phyloP scores from a whole-genome alignment of 2,329 filamentous ascomycete genomes.

The Curvularia lunata region DNA sequence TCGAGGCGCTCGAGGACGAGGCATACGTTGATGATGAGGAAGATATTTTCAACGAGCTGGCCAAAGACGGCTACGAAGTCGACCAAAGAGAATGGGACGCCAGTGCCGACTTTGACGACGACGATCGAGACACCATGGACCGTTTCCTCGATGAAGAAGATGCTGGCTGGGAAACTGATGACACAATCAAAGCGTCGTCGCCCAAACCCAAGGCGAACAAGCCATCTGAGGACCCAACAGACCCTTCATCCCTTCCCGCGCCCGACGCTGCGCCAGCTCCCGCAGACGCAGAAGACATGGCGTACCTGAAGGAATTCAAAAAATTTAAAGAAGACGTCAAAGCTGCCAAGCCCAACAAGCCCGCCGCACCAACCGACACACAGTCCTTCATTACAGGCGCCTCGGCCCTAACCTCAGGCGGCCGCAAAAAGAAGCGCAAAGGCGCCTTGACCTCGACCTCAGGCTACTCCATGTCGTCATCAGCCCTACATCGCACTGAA shows the following conservation, averaged over 20 bases:
- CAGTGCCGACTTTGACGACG: constrained; percentile 52
- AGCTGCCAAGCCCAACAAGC: constrained; percentile 51
- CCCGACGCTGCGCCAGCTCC: constrained; percentile 44
- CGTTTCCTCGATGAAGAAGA: constrained; percentile 64
- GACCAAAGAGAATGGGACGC: constrained; percentile 80
- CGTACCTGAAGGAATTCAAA: constrained; percentile 91
- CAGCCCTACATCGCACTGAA: constrained; percentile 84
- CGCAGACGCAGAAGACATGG: constrained; percentile 64
- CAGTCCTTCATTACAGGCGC: constrained; percentile 75
- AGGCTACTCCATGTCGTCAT: constrained; percentile 90
- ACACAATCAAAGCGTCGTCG: constrained; percentile 73
- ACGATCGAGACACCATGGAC: constrained; percentile 46
- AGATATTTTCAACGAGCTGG: constrained; percentile 80
- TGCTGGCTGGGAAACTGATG: constrained; percentile 93
- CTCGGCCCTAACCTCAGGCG: constrained; percentile 71
- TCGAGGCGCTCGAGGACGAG: constrained; percentile 94
- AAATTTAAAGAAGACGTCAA: constrained; percentile 86
- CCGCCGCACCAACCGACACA: constrained; percentile 64
- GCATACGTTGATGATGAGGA: constrained; percentile 86
- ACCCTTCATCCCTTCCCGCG: constrained; percentile 48
- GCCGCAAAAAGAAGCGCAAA: constrained; percentile 91
- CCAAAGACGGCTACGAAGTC: constrained; percentile 73
- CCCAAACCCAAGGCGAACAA: constrained; percentile 46
- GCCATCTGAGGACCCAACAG: constrained; percentile 56
- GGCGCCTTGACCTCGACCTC: constrained; percentile 88